These are phyloP conservation scores for Leccinum pellstonianum DNA, from an alignment of 768 basidiomycete genomes.

Conservation along the genomic window DNA sequence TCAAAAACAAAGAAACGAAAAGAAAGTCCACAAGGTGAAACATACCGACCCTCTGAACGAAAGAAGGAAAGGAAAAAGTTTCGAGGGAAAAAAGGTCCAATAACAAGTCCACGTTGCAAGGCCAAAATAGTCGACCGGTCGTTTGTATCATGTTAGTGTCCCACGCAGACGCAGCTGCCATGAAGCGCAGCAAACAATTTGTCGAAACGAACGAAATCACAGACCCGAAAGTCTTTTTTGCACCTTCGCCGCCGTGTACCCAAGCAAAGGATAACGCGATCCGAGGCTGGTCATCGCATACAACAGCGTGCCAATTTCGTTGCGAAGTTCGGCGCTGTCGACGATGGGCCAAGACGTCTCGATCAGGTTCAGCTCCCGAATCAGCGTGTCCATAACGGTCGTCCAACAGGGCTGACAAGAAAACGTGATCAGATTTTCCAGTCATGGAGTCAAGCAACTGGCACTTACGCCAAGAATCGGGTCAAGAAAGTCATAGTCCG, in stretches of 20 bases:
- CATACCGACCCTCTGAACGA: slow-evolving; percentile 6
- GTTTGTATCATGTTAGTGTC: neutral
- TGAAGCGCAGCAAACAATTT: neutral
- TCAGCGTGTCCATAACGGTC: slow-evolving; percentile 61
- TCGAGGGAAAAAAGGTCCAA: slow-evolving; percentile 6
- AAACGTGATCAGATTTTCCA: slow-evolving; percentile 5
- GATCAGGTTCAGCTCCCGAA: slow-evolving; percentile 62
- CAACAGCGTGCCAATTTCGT: slow-evolving; percentile 58
- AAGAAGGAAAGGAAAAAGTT: neutral
- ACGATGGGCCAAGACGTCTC: slow-evolving; percentile 64
- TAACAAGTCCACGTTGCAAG: slow-evolving; percentile 13
- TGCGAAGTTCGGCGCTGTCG: slow-evolving; percentile 56
- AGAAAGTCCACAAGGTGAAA: slow-evolving; percentile 8
- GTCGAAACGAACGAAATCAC: no score
- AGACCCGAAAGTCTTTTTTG: no score
- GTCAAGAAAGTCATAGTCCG: slow-evolving; percentile 72
- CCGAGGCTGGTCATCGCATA: slow-evolving; percentile 65
- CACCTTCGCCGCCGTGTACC: no score
- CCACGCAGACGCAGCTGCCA: neutral
- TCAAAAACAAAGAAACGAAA: neutral
- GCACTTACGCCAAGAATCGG: slow-evolving; percentile 69
- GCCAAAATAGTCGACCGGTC: neutral
- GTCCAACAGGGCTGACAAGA: slow-evolving; percentile 66
- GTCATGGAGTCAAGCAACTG: neutral
- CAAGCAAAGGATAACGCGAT: slow-evolving; percentile 15